These are phyloP conservation scores for Talaromyces funiculosus DNA, from an alignment of 2,329 filamentous ascomycete genomes.

Conservation along the genomic window DNA sequence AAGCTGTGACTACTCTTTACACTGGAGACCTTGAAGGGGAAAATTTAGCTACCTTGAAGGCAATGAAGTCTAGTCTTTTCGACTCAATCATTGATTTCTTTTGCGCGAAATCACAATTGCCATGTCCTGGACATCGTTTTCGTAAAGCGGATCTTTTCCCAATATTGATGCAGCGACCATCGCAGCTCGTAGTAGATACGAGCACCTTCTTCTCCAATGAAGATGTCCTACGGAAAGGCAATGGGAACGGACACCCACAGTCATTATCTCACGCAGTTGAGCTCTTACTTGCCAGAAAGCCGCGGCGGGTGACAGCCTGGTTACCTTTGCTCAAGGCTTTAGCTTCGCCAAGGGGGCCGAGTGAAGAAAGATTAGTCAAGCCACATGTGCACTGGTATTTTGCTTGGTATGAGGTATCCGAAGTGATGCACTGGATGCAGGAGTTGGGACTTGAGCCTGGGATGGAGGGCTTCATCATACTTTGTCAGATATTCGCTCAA, in stretches of 20 bases:
- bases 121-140: slow-evolving; percentile 14
- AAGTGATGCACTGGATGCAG: slow-evolving; percentile 32
- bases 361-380: slow-evolving; percentile 17
- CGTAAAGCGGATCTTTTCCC: slow-evolving; percentile 25
- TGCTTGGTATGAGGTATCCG: slow-evolving; percentile 34
- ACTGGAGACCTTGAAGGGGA: slow-evolving; percentile 16
- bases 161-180: slow-evolving; percentile 18
- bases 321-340: slow-evolving; percentile 31
- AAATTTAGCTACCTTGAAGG: slow-evolving; percentile 20
- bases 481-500: slow-evolving; percentile 32
- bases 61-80: slow-evolving; percentile 35
- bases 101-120: slow-evolving; percentile 21
- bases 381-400: slow-evolving; percentile 28
- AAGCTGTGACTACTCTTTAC: slow-evolving; percentile 25
- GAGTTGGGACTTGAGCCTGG: slow-evolving; percentile 26
- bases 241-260: slow-evolving; percentile 21
- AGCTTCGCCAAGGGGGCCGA: slow-evolving; percentile 19
- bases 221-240: slow-evolving; percentile 16
- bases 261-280: slow-evolving; percentile 34
- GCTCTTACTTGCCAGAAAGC: slow-evolving; percentile 27
- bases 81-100: slow-evolving; percentile 42
- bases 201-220: slow-evolving; percentile 8
- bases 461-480: slow-evolving; percentile 28
- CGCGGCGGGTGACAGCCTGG: slow-evolving; percentile 32
- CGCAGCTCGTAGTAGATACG: slow-evolving; percentile 13